Evolutionary conservation across 805 yeast species (phyloP).

Genomic region (Candida piceae): DNA sequence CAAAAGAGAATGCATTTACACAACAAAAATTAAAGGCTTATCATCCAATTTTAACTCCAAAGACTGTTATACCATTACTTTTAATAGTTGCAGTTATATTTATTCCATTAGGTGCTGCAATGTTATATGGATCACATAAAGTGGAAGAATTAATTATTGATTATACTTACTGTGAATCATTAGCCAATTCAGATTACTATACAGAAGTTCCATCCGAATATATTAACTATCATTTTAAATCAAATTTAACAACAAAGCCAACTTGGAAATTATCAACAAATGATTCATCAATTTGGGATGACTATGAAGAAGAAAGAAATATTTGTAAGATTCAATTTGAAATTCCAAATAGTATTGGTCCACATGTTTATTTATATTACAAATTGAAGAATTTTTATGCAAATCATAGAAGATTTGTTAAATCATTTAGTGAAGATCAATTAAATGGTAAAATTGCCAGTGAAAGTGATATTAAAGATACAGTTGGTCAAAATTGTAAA

Average conservation of each 20-base stretch:
- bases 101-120: conserved; percentile 87
- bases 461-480: conserved; percentile 45
- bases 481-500: conserved; percentile 53
- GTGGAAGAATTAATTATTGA: conserved; percentile 76
- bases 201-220: conserved; percentile 56
- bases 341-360: conserved; percentile 65
- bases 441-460: conserved; percentile 68
- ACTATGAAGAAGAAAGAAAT: conserved; percentile 40
- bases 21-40: conserved; percentile 51
- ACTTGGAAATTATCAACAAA: conserved; percentile 57
- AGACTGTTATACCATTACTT: conserved; percentile 82
- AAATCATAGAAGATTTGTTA: conserved; percentile 92
- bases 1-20: conserved; percentile 55
- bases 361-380: conserved; percentile 76
- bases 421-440: conserved; percentile 76
- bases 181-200: conserved; percentile 43
- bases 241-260: conserved; percentile 37
- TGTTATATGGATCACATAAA: conserved; percentile 65
- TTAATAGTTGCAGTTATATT: conserved; percentile 71
- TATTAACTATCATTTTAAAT: conserved; percentile 55
- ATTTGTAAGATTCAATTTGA: conserved; percentile 71
- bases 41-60: conserved; percentile 85
- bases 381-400: conserved; percentile 83
- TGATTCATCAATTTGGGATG: conserved; percentile 35
- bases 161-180: conserved; percentile 60